Base-by-base conservation (phyloP, 345 rosid species). In the Adansonia digitata region DNA sequence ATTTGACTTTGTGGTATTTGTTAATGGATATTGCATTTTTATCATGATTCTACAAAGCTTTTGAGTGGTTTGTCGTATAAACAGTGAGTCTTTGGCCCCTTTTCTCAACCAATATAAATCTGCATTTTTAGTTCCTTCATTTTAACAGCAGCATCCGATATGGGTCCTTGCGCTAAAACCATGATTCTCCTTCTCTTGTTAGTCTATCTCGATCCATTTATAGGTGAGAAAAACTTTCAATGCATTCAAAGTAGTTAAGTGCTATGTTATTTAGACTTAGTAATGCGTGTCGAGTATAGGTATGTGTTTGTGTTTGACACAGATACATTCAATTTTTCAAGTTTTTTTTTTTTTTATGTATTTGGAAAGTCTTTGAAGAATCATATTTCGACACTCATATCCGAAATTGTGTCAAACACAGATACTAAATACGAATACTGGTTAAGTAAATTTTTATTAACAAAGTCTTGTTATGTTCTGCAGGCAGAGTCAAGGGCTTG, bases 91-190 rank as follows among this genome's bases (percentile, higher is more conserved):
- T n/a, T 18, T 53, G 31, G 43, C 71, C 52, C 65, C 64, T 2
- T 20, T 65, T 49, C 75, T 20, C 20, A 22, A 49, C 75, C 63
- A 13, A 67, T 65, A 87, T 81, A 87, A 85, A 85, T 79, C 80
- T 57, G 14, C 40, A 55, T 53, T 37, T 56, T 29, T 35, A 12
- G 40, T 74, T 15, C 27, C 78, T 57, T 20, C 12, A 40, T 27
- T 60, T 24, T 45, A 46, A 11, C 53, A 60, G 13, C 52, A 66
- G 35, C 9, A 43, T 13, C 27, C 52, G 49, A 7, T 31, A 80
- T 82, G 85, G 63, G 40, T 74, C 24, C 65, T 77, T 72, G 1
- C 7, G 35, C 71, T 46, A 81, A 75, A 77, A 62, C 74, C 65
- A n/a, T 79, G 24, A 13, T 66, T 37, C 55, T 81, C 35, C 60